Percentiles rank a stretch among this genome's conserved stretches.
Conservation (phyloP, 2,329 filamentous ascomycete species). For the Metarhizium guizhouense region DNA sequence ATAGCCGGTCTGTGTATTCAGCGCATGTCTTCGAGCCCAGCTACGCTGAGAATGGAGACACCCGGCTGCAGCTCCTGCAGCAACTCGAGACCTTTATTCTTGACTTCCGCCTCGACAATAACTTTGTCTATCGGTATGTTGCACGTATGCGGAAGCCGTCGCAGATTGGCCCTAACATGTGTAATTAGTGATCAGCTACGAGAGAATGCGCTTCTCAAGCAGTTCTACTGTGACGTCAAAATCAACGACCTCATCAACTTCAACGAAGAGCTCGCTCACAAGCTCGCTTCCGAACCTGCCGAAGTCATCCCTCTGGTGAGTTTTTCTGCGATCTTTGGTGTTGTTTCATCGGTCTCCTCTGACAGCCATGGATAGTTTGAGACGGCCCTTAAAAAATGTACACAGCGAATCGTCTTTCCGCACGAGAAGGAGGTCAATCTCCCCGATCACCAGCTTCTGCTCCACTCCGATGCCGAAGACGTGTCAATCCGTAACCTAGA, state of each 20-base stretch:
- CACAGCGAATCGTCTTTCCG: constrained; percentile 86
- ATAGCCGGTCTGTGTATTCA: constrained; percentile 80
- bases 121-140: constrained; percentile 83
- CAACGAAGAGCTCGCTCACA: constrained; percentile 89
- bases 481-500: constrained; percentile 92
- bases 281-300: constrained; percentile 78
- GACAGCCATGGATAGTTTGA: constrained; percentile 59
- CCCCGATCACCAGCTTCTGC: constrained; percentile 86
- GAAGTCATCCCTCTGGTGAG: constrained; percentile 85
- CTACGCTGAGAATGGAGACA: constrained; percentile 58
- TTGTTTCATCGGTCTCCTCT: not conserved
- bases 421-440: constrained; percentile 57
- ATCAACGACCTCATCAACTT: constrained; percentile 93
- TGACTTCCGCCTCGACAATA: constrained; percentile 87
- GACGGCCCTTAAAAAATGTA: constrained; percentile 79
- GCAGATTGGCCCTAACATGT: constrained; percentile 7
- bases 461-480: constrained; percentile 85
- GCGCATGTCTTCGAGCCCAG: constrained; percentile 69
- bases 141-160: not conserved
- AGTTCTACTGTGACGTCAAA: constrained; percentile 93
- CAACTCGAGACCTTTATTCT: constrained; percentile 86
- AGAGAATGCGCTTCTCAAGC: constrained; percentile 89
- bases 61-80: constrained; percentile 62
- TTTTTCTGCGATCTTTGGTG: not conserved
- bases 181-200: constrained; percentile 74